These are phyloP conservation scores for Blastocladiella britannica DNA, from an alignment of 192 early-diverging fungal species.

Conservation along the genomic window DNA sequence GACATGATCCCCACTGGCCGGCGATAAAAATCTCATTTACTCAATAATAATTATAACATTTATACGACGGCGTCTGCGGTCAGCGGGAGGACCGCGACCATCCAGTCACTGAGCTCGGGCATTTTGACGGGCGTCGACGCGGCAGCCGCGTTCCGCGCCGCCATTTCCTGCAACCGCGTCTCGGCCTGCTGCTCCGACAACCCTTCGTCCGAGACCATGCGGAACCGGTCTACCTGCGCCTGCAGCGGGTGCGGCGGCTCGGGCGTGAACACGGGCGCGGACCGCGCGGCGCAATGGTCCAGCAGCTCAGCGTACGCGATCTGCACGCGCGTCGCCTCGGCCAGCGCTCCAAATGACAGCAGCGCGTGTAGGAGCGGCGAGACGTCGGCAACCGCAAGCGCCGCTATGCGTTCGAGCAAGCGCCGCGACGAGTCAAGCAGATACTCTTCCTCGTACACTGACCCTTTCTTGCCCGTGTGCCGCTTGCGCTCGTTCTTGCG, in stretches of 20 bases:
- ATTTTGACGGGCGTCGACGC: no score
- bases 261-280: constrained; percentile 20
- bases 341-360: constrained; percentile 20
- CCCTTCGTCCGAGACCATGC: background rate
- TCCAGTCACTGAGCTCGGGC: no score
- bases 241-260: background rate
- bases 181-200: background rate
- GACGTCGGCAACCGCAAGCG: constrained; percentile 20
- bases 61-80: no score
- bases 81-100: no score
- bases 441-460: constrained; percentile 77
- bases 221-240: background rate
- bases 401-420: constrained; percentile 30
- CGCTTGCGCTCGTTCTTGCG: constrained; percentile 53
- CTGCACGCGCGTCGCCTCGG: constrained; percentile 27
- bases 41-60: no score
- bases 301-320: constrained; percentile 21
- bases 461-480: constrained; percentile 72
- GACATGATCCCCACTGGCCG: background rate
- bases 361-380: constrained; percentile 26
- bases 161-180: background rate
- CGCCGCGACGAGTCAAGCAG: constrained; percentile 48
- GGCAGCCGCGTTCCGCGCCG: no score
- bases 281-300: constrained; percentile 11
- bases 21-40: no score